A percentile compares a stretch with the other conserved stretches of the same genome.
phyloP scores from a whole-genome alignment of 306 rosid species.

The Cucurbita maxima region DNA sequence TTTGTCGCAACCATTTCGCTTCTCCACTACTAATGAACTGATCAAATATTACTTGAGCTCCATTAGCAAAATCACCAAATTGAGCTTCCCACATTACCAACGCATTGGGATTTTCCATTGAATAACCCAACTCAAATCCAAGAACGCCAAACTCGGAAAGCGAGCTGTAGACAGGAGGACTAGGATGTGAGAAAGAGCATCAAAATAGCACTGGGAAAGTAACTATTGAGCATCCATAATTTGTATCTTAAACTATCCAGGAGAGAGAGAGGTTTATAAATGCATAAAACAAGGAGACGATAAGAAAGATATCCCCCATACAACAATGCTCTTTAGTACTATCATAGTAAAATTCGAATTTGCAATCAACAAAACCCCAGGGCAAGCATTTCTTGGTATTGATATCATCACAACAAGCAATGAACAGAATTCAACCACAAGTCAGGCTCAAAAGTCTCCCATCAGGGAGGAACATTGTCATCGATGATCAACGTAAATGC shows the following conservation, averaged over 20 bases:
- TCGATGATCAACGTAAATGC: not conserved
- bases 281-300: not conserved
- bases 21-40: conserved; percentile 65
- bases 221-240: too few species aligned
- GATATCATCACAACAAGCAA: not conserved
- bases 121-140: conserved; percentile 96
- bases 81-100: conserved; percentile 93
- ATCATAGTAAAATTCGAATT: not conserved
- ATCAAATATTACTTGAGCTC: conserved; percentile 66
- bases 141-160: conserved; percentile 93
- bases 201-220: too few species aligned
- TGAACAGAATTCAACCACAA: not conserved
- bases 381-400: not conserved
- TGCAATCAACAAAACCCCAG: not conserved
- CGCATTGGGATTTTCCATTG: conserved; percentile 91
- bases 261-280: not conserved
- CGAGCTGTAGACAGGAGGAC: conserved; percentile 36
- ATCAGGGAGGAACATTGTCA: not conserved
- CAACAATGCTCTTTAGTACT: not conserved
- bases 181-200: too few species aligned
- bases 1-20: conserved; percentile 93
- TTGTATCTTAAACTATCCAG: too few species aligned
- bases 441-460: not conserved
- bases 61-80: conserved; percentile 69
- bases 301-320: not conserved